phyloP scores from a whole-genome alignment of 371 early-diverging fungal species.

The Apophysomyces elegans region DNA sequence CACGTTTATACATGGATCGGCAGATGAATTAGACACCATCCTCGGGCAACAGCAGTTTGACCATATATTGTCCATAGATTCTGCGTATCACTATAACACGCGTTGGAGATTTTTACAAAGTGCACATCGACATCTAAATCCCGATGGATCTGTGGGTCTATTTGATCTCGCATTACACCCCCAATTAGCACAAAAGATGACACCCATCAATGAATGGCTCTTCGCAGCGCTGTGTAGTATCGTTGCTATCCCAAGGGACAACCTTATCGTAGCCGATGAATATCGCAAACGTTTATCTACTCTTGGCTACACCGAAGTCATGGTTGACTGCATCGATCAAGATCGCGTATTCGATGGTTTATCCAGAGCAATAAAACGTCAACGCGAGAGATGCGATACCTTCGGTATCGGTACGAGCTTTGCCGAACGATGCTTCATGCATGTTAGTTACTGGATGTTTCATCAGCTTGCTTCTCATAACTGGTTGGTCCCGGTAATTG shows the following conservation, averaged over 20 bases:
- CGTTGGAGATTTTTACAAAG: conserved; percentile 51
- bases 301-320: conserved; percentile 20
- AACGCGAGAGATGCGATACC: conserved; percentile 16
- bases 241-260: conserved; percentile 30
- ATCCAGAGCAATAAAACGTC: conserved; percentile 11
- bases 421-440: conserved; percentile 16
- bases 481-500: conserved; percentile 23
- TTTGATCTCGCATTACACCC: conserved; percentile 42
- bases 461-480: conserved; percentile 5
- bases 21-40: conserved; percentile 24
- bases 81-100: conserved; percentile 62
- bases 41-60: conserved; percentile 31
- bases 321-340: conserved; percentile 3
- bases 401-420: conserved; percentile 19
- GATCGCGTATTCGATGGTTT: conserved; percentile 24
- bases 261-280: conserved; percentile 28
- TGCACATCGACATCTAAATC: conserved; percentile 28
- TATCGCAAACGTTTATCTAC: conserved; percentile 13
- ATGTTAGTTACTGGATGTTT: conserved; percentile 11
- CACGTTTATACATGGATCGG: conserved; percentile 37
- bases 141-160: conserved; percentile 47
- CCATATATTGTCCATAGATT: conserved; percentile 57
- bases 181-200: conserved; percentile 11
- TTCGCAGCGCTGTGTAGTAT: conserved; percentile 16
- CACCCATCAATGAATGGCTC: conserved; percentile 16